Base-by-base conservation (phyloP, 108 stramenopile species). In the Cylindrotheca closterium region DNA sequence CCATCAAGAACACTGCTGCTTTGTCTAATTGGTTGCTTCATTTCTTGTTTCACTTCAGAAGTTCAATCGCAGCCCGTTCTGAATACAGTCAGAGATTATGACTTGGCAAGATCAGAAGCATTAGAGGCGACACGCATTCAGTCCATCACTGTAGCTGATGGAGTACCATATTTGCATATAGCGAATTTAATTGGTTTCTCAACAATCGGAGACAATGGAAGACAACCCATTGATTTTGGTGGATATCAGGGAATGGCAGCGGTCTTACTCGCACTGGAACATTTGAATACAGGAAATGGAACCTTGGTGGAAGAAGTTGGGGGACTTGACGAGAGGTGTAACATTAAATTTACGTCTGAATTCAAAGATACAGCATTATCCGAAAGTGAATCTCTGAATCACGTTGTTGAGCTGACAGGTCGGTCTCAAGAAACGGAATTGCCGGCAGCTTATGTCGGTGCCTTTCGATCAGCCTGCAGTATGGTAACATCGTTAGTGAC, bases 281-380 rank as follows among this genome's bases (percentile, higher is more conserved):
- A 82, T 55, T 70, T 82, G 37, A 82, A 82, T 46, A 55, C 70
- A 10, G 81, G 81, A 7, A 61, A 79, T 48, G 77, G 70, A 46
- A 57, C 33, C 47, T 57, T 82, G 4, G 74, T 82, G 1, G 22
- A 68, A 18, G 68, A 79, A 61, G 60, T 82, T 3, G 70, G 57
- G 1, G 70, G 71, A 4, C 32, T 82, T 21, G 55, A 74, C 48
- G 60, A 75, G 54, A 22, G 58, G 12, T 79, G 79, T 50, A 47
- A 24, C 32, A 54, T 79, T 15, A 45, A 74, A 34, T 79, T 79
- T 61, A 68, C 79, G 18, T 1, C 72, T 4, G 51, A 79, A 60
- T 32, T 61, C 8, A 33, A 70, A 27, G 81, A 80, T 47, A 42
- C 42, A 7, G 37, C n/a, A 19, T 30, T 26, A 17, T 37, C 28